Conservation (phyloP, 2,329 filamentous ascomycete genomes). For the Ophiostoma sp. region DNA sequence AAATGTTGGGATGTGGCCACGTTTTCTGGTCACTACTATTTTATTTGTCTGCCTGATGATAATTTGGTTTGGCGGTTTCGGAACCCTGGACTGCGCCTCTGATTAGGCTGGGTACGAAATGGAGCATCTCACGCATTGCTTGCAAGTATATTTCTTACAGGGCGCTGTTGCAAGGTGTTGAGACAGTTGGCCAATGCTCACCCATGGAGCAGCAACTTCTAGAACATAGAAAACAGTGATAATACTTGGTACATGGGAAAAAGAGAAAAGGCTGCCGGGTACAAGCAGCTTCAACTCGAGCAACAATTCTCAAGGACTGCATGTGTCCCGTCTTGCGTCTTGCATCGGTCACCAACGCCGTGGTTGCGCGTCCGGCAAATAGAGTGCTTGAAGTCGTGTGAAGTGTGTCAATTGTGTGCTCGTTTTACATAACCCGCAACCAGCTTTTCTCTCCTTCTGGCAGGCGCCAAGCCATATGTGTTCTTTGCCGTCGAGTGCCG, state of each 20-base stretch:
- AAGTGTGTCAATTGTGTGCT: slow-evolving; percentile 5
- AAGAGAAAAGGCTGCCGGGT: not conserved
- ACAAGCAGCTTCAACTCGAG: not conserved
- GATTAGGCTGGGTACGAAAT: not conserved
- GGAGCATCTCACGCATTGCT: not conserved
- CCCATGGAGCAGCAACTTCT: not conserved
- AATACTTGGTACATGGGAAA: not conserved
- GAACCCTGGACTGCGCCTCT: not conserved
- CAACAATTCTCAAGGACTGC: not conserved
- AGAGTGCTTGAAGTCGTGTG: not conserved
- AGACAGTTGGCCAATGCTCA: slow-evolving; percentile 1
- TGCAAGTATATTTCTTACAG: not conserved
- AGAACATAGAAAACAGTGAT: not conserved
- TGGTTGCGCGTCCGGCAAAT: slow-evolving; percentile 16
- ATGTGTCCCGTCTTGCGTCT: not conserved
- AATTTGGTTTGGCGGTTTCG: not conserved
- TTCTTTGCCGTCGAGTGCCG: not conserved
- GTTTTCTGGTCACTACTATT: not conserved
- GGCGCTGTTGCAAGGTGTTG: not conserved
- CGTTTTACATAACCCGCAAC: slow-evolving; percentile 10
- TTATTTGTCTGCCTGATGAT: not conserved
- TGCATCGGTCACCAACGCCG: slow-evolving; percentile 9
- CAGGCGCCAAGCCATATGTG: not conserved
- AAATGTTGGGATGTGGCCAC: slow-evolving; percentile 1
- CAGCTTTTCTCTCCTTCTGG: slow-evolving; percentile 3